These are phyloP conservation scores for Agaricus sinodeliciosus DNA, from an alignment of 768 basidiomycete species.

Conservation along the genomic window DNA sequence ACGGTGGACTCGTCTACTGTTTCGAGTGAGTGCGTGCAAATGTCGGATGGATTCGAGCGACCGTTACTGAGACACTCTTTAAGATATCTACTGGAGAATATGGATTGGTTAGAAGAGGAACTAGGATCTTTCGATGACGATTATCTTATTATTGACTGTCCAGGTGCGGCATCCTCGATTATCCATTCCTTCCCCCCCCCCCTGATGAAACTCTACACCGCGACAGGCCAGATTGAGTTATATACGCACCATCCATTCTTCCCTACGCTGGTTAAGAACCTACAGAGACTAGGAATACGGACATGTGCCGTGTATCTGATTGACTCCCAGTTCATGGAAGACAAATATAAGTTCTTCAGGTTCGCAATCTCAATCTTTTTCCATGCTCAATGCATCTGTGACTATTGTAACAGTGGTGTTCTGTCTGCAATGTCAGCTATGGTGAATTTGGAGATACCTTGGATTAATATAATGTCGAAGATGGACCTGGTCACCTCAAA, in stretches of 20 bases:
- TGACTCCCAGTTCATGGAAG: slow-evolving; percentile 99
- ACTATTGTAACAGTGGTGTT: slow-evolving; percentile 59
- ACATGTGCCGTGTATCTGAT: slow-evolving; percentile 89
- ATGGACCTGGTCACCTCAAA: slow-evolving; percentile 90
- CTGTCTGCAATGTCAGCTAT: slow-evolving; percentile 98
- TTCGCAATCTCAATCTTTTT: slow-evolving; percentile 16
- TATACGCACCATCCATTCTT: slow-evolving; percentile 98
- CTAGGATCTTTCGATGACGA: slow-evolving; percentile 94
- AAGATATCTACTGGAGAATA: slow-evolving; percentile 93
- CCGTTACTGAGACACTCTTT: slow-evolving; percentile 1
- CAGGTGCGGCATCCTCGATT: slow-evolving; percentile 40
- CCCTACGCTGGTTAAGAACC: slow-evolving; percentile 76
- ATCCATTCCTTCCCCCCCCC: not conserved
- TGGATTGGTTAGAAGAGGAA: slow-evolving; percentile 98
- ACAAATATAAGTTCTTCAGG: slow-evolving; percentile 98
- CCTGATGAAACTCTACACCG: not conserved
- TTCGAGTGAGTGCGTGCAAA: slow-evolving; percentile 87
- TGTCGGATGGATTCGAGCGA: not conserved
- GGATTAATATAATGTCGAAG: slow-evolving; percentile 98
- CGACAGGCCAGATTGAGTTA: slow-evolving; percentile 89
- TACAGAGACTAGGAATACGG: slow-evolving; percentile 72
- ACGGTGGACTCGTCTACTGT: slow-evolving; percentile 95
- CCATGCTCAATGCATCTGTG: not conserved
- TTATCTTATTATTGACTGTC: slow-evolving; percentile 90
- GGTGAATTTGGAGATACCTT: slow-evolving; percentile 95